Conservation (phyloP, 2,329 filamentous ascomycete genomes). For the Myriosclerotinia duriaeana region DNA sequence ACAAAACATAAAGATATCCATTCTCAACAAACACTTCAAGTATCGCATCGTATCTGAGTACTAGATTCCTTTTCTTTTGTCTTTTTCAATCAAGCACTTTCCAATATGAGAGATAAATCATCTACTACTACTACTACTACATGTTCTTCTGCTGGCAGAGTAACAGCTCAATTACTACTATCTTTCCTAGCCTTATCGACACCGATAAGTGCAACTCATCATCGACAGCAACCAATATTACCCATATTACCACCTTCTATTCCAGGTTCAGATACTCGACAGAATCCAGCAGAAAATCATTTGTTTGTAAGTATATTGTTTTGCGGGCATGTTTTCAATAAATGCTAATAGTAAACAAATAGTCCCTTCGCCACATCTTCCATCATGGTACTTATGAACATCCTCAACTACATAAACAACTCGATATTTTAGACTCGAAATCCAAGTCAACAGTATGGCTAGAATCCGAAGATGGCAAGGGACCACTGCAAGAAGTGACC, state of each 20-base stretch:
- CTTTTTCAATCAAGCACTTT: conserved; percentile 22
- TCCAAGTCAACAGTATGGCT: conserved; percentile 58
- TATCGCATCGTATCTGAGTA: background rate
- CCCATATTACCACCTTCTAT: conserved; percentile 36
- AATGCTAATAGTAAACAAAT: conserved; percentile 30
- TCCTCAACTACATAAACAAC: conserved; percentile 72
- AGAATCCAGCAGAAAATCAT: conserved; percentile 51
- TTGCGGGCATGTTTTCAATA: background rate
- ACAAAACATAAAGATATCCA: background rate
- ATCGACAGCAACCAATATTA: conserved; percentile 46
- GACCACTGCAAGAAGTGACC: conserved; percentile 50
- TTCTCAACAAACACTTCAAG: background rate
- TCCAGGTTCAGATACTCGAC: conserved; percentile 47
- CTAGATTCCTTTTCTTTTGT: background rate
- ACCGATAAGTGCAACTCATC: conserved; percentile 43
- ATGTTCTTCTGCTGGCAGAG: conserved; percentile 59
- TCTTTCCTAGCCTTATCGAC: conserved; percentile 64
- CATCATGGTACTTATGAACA: conserved; percentile 84
- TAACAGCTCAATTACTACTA: conserved; percentile 55
- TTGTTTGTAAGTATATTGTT: conserved; percentile 49
- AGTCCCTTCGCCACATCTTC: conserved; percentile 81
- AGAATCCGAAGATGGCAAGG: conserved; percentile 54
- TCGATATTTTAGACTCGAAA: conserved; percentile 63
- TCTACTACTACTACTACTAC: conserved; percentile 26
- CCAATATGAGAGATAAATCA: conserved; percentile 21